Evolutionary conservation across 2,329 filamentous ascomycete genomes (phyloP).

Genomic region (Hypoxylon sp.): DNA sequence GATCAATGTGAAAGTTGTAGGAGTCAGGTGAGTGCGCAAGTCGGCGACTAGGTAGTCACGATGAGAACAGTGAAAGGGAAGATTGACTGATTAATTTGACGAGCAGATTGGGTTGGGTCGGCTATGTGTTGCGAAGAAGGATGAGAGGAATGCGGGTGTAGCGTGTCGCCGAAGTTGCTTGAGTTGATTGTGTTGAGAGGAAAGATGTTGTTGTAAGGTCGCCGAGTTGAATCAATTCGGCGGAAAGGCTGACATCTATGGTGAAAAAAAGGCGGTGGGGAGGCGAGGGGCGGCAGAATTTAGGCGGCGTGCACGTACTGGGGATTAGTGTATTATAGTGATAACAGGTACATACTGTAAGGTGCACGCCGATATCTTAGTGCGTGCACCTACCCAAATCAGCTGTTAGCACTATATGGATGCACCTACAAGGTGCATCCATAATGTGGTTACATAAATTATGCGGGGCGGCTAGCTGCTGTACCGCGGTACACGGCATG

Average conservation of each 20-base stretch:
- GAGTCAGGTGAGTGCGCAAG: not conserved
- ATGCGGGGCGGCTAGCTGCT: constrained; percentile 17
- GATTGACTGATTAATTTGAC: not conserved
- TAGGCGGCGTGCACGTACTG: constrained; percentile 5
- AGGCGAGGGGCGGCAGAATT: constrained; percentile 40
- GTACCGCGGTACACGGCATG: constrained; percentile 1
- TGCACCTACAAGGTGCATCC: too few species aligned
- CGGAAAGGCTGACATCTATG: constrained; percentile 10
- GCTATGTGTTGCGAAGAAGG: not conserved
- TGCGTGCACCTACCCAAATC: not conserved
- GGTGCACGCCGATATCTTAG: not conserved
- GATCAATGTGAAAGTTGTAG: not conserved
- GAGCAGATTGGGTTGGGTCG: not conserved
- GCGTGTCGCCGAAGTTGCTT: not conserved
- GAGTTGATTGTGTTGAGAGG: not conserved
- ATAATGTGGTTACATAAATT: not conserved
- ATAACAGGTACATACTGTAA: too few species aligned
- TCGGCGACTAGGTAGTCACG: not conserved
- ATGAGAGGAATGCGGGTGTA: not conserved
- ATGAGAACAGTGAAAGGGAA: not conserved
- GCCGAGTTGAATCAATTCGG: not conserved
- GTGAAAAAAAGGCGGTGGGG: constrained; percentile 51
- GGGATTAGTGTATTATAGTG: not conserved
- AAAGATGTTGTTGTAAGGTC: not conserved
- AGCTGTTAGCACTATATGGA: not conserved